phyloP scores from a whole-genome alignment of 83 land plant species.

The Picea abies region DNA sequence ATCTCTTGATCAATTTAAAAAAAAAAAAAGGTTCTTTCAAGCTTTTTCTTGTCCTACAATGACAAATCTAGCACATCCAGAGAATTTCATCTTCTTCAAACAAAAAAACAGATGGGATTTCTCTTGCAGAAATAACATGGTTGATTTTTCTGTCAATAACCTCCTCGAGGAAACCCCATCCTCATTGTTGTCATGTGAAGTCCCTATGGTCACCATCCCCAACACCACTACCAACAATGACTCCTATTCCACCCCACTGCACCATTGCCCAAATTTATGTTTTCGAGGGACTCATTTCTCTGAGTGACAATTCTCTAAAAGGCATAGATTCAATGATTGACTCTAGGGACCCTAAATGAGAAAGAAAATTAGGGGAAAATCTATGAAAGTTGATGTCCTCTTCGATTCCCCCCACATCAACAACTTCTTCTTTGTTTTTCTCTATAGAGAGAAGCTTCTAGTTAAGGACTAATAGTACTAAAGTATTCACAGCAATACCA shows the following conservation, averaged over 20 bases:
- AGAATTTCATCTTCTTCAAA: slow-evolving; percentile 14
- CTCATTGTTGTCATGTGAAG: neutral
- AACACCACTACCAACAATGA: too few species aligned
- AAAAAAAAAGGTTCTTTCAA: too few species aligned
- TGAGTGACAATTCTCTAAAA: neutral
- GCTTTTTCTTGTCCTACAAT: too few species aligned
- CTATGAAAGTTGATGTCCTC: slow-evolving; percentile 41
- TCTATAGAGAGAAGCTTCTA: slow-evolving; percentile 49
- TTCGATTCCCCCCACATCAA: slow-evolving; percentile 25
- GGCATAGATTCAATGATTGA: neutral
- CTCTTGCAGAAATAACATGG: neutral
- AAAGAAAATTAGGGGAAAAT: slow-evolving; percentile 52
- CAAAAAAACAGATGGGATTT: neutral
- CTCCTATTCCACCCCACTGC: neutral
- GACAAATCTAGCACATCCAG: slow-evolving; percentile 22
- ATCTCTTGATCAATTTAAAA: too few species aligned
- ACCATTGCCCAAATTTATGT: neutral
- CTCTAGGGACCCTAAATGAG: slow-evolving; percentile 30
- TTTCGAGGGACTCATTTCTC: neutral
- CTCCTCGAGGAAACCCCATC: slow-evolving; percentile 11
- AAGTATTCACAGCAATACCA: slow-evolving; percentile 29
- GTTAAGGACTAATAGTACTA: slow-evolving; percentile 40
- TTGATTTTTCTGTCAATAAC: neutral
- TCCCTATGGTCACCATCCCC: neutral
- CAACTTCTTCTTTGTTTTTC: slow-evolving; percentile 40